Base-by-base conservation (phyloP, 441 rosid species). In the Pelargonium citronellum region DNA sequence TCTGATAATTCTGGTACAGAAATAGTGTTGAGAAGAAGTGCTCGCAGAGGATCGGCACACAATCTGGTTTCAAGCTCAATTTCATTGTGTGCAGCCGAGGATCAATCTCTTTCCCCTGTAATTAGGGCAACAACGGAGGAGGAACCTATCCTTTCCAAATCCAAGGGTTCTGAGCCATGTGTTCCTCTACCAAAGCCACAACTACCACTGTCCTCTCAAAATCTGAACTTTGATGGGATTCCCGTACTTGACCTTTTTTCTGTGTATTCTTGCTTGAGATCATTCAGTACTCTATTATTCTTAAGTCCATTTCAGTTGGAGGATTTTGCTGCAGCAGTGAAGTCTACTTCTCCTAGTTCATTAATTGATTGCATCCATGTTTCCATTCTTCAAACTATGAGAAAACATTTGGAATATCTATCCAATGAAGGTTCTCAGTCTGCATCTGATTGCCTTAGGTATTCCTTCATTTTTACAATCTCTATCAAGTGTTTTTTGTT, bases 1-100 rank as follows among this genome's bases (percentile, higher is more conserved):
- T 58, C 66, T 3, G 87, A 81, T 39, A 71, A 72, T 71, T 69
- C 79, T 16, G 37, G 34, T n/a, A 78, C 80, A 62, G 83, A 86
- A 77, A 83, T 74, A 27, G 86, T 81, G 68, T 74, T 95, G 85
- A 89, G 99, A 77, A 86, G 99, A 86, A 95, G 97, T 77, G 68
- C 91, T 65, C 92, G 97, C 30, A 86, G 84, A 78, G 91, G 84
- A 37, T 77, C 87, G 61, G 75, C 84, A 64, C 84, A 64, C 69
- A 78, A 74, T 69, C 76, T 73, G 66, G 77, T 39, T 69, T 67
- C 78, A 73, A 65, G 71, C 6, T 12, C 78, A 16, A 46, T 49
- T 20, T 65, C 69, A 51, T 66, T 81, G 47, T 74, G 64, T 65
- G 77, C 57, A 3, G 69, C 53, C 12, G 73, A 78, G 53, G 82